phyloP scores from a whole-genome alignment of 1,284 basidiomycete species.

The Boletus holoroseus region DNA sequence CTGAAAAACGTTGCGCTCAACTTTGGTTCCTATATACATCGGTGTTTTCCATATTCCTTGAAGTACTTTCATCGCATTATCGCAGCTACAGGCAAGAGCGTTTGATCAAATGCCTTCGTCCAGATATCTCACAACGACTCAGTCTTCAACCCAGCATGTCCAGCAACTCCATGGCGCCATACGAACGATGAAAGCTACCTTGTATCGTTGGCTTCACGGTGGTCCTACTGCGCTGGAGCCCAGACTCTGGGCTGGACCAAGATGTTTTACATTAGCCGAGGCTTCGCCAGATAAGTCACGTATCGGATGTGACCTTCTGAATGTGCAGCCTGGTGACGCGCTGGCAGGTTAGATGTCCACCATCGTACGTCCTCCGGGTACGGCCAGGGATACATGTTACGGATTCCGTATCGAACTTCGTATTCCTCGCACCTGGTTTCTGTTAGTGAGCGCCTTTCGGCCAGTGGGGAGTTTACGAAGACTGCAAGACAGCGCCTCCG shows the following conservation, averaged over 20 bases:
- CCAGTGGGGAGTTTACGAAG: conserved; percentile 21
- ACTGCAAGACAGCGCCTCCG: conserved; percentile 15
- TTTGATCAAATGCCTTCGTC: neutral
- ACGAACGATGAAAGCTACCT: too few relatives aligned
- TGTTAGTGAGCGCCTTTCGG: conserved; percentile 12
- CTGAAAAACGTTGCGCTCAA: neutral
- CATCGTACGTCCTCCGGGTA: conserved; percentile 27
- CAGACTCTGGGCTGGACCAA: conserved; percentile 23
- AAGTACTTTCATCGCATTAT: neutral
- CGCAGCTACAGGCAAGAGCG: neutral
- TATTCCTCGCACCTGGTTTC: too few relatives aligned
- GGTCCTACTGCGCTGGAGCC: conserved; percentile 21
- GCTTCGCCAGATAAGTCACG: conserved; percentile 24
- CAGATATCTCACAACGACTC: neutral
- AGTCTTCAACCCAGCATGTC: neutral
- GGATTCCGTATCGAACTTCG: neutral
- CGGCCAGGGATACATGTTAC: conserved; percentile 21
- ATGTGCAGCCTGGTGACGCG: neutral
- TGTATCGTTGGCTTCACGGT: too few relatives aligned
- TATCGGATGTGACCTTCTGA: neutral
- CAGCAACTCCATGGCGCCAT: too few relatives aligned
- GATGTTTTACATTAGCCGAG: conserved; percentile 27
- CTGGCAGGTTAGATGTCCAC: conserved; percentile 22
- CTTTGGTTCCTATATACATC: neutral
- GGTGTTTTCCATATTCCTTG: neutral